Base-by-base conservation (phyloP, 768 basidiomycete genomes). In the Tephrocybe sp. region DNA sequence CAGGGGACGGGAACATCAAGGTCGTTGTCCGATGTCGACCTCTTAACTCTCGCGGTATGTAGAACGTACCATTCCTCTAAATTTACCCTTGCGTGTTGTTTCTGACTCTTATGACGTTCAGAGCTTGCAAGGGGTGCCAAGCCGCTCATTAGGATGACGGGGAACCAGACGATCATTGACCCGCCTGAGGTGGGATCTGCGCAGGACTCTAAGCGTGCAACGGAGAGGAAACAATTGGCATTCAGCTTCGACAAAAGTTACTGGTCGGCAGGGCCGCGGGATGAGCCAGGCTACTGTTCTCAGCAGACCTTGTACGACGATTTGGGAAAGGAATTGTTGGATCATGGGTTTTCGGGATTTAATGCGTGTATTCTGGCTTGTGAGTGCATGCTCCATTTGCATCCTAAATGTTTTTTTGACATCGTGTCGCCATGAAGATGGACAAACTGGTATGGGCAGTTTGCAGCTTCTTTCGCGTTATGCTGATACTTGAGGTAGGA, bases 301-400 rank as follows among this genome's bases (percentile, higher is more conserved):
- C 96, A 99, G 62, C 86, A 96, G 68, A 98, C 94, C 0, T 74
- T 98, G 51, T 98, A 92, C 69, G 85, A 93, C 59, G 96, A 98
- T 73, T 68, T 98, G 30, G 96, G 96, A 37, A 89, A 88, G 69
- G 96, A 98, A 64, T 71, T 99, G 46, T 75, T 99, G 60, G 92
- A 98, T 68, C 95, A 98, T 67, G 88, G 92, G 37, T 98, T 99
- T 72, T 74, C 88, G 30, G 96, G 96, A 24, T 98, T 97, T 72
- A 98, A 98, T 77, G 91, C 94, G 42, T 98, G 94, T 80, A 97
- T 99, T 71, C 80, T 99, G 66, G 96, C 97, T 70, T 98, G 95
- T 97, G 72, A 80, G 95, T 86, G 12, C 8, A 20, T 7, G 11
- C 24, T 45, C 25, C 40, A 54, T 38, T 54, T 17, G n/a, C 30